Evolutionary conservation across 768 basidiomycete genomes (phyloP), one percentile per base, ranked within the genome.

Genomic region (Rossbeevera mucosa): DNA sequence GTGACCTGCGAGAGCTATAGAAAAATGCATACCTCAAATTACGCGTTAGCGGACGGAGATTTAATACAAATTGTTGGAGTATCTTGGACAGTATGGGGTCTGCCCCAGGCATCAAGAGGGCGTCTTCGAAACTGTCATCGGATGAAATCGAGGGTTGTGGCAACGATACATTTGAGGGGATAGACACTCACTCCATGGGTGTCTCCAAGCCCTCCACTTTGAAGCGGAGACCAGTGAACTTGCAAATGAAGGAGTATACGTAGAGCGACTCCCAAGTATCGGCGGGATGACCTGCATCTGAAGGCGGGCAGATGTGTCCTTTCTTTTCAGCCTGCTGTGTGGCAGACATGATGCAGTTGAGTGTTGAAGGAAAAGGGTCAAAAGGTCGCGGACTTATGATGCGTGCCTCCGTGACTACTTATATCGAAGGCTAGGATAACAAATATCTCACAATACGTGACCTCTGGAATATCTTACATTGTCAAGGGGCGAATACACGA

Each of bases 181-280:
- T 36, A 54, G 53, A 48, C 52, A 80, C 90, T 74, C 71, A 93
- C 91, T 91, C 88, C 84, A 86, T 85, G 44, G 87, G 81, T 58
- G 82, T 79, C 63, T 91, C 83, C 53, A 92, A 71, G 51, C 90
- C 88, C 68, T 89, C 87, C 33, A 88, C 75, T 71, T 88, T 90
- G 53, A 76, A 75, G 59, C 80, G 82, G 60, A 92, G 74, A 69
- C 79, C 74, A 21, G 88, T 89, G 74, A 89, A 93, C 70, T 81
- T 88, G 74, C 80, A 82, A 57, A 93, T 83, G 73, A 93, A 93
- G 26, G 84, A 80, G 69, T 90, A 93, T 31, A 93, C 81, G 70
- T 91, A 92, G 58, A 89, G 71, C 5, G 85, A 81, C 72, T 93
- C 91, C 91, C 91, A 93, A 70, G 86, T 86, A 72, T 86, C 85